Base-by-base conservation (phyloP, 2,329 filamentous ascomycete genomes). In the Stemphylium beticola region DNA sequence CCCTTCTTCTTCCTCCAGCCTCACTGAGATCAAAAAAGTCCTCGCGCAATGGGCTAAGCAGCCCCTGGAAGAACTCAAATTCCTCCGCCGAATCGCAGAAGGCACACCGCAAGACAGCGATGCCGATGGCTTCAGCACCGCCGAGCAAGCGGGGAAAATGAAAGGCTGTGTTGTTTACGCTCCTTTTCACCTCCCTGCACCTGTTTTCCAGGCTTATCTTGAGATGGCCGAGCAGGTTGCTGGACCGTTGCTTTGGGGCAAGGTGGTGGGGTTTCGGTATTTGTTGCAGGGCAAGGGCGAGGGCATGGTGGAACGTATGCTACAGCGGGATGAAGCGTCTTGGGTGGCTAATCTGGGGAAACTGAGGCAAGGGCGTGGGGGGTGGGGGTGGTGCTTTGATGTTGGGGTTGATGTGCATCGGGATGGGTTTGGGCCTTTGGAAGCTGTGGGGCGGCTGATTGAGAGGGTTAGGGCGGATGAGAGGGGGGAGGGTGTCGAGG, bases 161-260 rank as follows among this genome's bases (percentile, higher is more conserved):
- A 78, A 87, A 2, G 93, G 84, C 0, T 85, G 92, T 60, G 83
- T 97, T 4, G 87, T 91, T 1, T 97, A 91, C 91, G 92, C 92
- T n/a, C 93, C 93, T 0, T 72, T 97, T 43, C 84, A 89, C 9
- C 85, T 86, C 37, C 86, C 90, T 0, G 71, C 82, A 0, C 78
- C 74, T 5, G 82, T 80, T 0, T 76, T 97, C 70, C 78, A 83
- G 58, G 74, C 77, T 58, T 97, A 96, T 73, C 78, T 96, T 5
- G 75, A 74, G 0, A 69, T 81, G 14, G 90, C 86, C 2, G 78
- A 86, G 70, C 78, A 85, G 57, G 79, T 78, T 49, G 87, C 88
- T 0, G 90, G 88, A 1, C 79, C 81, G 37, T 71, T 73, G 40
- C 82, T 84, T 14, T 95, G 86, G 87, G 65, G 67, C 39, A 86